Evolutionary conservation across 345 rosid species (phyloP).

Genomic region (Sonneratia alba): DNA sequence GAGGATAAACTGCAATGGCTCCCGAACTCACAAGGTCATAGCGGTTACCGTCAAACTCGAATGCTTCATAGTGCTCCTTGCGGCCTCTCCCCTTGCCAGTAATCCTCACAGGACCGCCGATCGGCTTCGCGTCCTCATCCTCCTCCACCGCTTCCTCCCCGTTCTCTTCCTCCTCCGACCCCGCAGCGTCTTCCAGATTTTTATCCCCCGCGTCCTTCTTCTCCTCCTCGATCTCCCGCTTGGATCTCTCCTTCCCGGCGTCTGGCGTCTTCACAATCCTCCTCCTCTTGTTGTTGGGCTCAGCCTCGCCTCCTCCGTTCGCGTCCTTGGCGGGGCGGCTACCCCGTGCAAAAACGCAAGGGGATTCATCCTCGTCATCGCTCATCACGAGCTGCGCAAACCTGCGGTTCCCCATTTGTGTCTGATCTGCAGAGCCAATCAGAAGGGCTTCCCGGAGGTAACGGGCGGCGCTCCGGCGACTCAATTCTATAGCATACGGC

Average conservation of each 20-base stretch:
- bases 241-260: conserved; percentile 35
- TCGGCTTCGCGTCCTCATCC: conserved; percentile 59
- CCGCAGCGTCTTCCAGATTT: conserved; percentile 19
- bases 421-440: too few relatives aligned
- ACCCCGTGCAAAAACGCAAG: conserved; percentile 14
- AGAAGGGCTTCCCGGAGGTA: too few relatives aligned
- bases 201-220: conserved; percentile 18
- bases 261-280: conserved; percentile 46
- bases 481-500: too few relatives aligned
- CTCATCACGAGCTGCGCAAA: too few relatives aligned
- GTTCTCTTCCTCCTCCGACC: conserved; percentile 17
- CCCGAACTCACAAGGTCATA: conserved; percentile 65
- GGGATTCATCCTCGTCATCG: conserved; percentile 47
- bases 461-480: too few relatives aligned
- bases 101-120: conserved; percentile 48
- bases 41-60: conserved; percentile 64
- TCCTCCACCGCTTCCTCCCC: conserved; percentile 54
- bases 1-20: background rate
- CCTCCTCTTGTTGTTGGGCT: conserved; percentile 30
- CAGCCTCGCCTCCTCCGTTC: conserved; percentile 19
- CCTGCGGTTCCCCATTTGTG: too few relatives aligned
- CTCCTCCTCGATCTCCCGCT: conserved; percentile 46
- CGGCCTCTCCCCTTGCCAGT: conserved; percentile 71
- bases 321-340: conserved; percentile 6
- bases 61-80: conserved; percentile 49